These are phyloP conservation scores for Vinca major DNA, from an alignment of 305 asterid species.

Conservation along the genomic window DNA sequence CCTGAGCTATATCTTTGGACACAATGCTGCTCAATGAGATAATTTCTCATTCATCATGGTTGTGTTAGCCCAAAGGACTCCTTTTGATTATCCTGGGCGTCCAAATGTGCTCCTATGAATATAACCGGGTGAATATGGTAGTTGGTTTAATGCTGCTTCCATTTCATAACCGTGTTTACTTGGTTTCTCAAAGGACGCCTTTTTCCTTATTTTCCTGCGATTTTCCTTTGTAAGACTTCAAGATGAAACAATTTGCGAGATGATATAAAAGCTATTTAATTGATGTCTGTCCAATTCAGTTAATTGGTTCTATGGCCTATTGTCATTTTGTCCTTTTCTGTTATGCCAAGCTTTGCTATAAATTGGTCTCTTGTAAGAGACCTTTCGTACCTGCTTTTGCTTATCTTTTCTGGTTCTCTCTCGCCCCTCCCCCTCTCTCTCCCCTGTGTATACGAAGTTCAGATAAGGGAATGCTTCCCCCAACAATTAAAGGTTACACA, in stretches of 20 bases:
- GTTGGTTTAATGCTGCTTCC: conserved; percentile 3
- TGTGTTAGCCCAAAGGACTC: conserved; percentile 15
- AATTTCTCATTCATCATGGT: conserved; percentile 14
- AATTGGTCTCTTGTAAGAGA: background rate
- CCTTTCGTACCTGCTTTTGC: background rate
- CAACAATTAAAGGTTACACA: too few species aligned
- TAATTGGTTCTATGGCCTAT: background rate
- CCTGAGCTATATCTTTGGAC: conserved; percentile 13
- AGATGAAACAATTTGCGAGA: background rate
- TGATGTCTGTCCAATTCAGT: background rate
- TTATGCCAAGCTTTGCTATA: background rate
- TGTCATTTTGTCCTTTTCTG: background rate
- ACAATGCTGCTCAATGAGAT: conserved; percentile 18
- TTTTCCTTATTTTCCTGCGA: background rate
- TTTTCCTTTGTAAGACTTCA: background rate
- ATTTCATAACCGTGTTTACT: background rate
- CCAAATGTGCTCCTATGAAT: conserved; percentile 2
- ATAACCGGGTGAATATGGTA: background rate
- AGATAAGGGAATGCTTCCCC: too few species aligned
- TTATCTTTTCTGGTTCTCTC: background rate
- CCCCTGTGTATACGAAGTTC: background rate
- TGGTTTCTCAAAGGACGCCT: background rate
- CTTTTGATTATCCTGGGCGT: conserved; percentile 13
- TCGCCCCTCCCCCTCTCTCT: background rate
- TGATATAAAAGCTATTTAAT: background rate